These are phyloP conservation scores for Cytidiella melzeri DNA, from an alignment of 768 basidiomycete species.

Conservation along the genomic window DNA sequence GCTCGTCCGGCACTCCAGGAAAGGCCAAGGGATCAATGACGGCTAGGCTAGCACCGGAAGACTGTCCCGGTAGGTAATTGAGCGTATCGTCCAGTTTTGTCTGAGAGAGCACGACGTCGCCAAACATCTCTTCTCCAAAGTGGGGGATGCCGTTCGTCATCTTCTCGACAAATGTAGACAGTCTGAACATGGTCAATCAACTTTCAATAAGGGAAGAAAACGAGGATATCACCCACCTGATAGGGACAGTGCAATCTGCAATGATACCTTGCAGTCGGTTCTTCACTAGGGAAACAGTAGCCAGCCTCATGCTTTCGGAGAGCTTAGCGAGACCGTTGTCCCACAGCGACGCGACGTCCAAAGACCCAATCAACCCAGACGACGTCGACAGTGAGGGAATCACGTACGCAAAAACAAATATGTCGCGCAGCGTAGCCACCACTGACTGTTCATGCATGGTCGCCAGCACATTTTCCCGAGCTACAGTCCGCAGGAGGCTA, in stretches of 20 bases:
- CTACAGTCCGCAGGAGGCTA: constrained; percentile 16
- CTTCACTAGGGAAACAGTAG: constrained; percentile 33
- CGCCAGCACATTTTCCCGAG: neutral
- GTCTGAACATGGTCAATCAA: constrained; percentile 17
- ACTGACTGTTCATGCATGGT: constrained; percentile 5
- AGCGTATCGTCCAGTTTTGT: constrained; percentile 41
- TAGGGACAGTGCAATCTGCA: constrained; percentile 27
- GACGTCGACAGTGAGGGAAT: constrained; percentile 25
- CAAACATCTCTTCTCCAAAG: constrained; percentile 33
- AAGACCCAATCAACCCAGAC: constrained; percentile 13
- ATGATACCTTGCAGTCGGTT: constrained; percentile 37
- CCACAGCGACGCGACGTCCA: constrained; percentile 28
- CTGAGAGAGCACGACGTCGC: constrained; percentile 47
- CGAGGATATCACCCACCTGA: constrained; percentile 25
- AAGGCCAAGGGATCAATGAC: constrained; percentile 56
- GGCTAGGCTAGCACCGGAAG: constrained; percentile 49
- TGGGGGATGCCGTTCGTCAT: constrained; percentile 33
- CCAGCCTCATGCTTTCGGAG: constrained; percentile 18
- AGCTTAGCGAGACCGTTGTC: constrained; percentile 20
- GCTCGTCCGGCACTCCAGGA: constrained; percentile 22
- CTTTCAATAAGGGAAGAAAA: neutral
- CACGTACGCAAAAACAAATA: constrained; percentile 46
- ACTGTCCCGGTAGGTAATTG: constrained; percentile 36
- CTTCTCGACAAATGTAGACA: constrained; percentile 15
- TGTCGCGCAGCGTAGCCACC: constrained; percentile 31